Evolutionary conservation across 371 early-diverging fungal genomes (phyloP), one percentile per base, ranked within the genome.

Genomic region (Mucor ambiguus): DNA sequence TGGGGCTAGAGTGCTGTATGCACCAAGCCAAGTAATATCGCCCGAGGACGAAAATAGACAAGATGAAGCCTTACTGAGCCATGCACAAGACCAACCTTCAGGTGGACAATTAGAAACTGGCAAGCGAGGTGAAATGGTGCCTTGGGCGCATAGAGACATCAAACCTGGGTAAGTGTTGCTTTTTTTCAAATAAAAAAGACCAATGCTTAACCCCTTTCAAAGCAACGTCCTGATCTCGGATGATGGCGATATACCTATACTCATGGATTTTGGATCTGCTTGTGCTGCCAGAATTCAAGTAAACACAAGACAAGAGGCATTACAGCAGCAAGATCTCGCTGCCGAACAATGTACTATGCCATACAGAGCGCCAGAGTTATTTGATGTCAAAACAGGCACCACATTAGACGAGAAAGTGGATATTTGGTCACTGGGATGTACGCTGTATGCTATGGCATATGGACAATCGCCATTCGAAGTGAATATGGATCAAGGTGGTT

Each of bases 181-280:
- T 46, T 1, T 46, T 1, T 32, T 18, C 2, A 11, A 14, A 7
- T 14, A 2, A 20, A 24, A 37, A 12, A 52, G 33, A 3, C 11
- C 11, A 60, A 29, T 11, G 37, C 2, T 11, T 22, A 12, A 35
- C 35, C 22, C 3, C 12, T n/a, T 32, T 55, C 16, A 44, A 68
- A 86, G 81, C 3, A 86, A 86, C 61, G 75, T 85, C 2, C 60
- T 86, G 24, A 71, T 88, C 37, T 74, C 83, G 22, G 89, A 89
- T 66, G 88, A 88, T 69, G 83, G 84, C 14, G 74, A 82, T 59
- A 83, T 85, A 22, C 87, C 90, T 0, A 72, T 91, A 1, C 70
- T 91, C 33, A 89, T 90, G 87, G 92, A 91, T 73, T 87, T 91
- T 71, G 92, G 92, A 30, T 89, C 89, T 24, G 83, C 85, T 56